These are phyloP conservation scores for Gossypium australe DNA, from an alignment of 345 rosid genomes.

Conservation along the genomic window DNA sequence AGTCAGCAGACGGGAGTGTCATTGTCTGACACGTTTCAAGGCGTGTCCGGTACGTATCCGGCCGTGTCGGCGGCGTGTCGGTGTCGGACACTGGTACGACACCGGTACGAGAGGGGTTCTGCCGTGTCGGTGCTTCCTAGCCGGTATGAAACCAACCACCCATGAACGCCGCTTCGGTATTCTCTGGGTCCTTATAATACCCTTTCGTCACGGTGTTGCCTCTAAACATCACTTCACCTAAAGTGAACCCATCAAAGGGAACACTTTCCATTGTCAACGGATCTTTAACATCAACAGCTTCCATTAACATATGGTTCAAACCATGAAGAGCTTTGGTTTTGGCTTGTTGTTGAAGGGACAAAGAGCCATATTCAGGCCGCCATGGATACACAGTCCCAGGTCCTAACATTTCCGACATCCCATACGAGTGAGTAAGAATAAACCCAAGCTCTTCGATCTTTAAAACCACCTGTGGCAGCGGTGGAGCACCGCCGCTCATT, in stretches of 20 bases:
- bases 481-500: neutral
- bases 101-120: too few species aligned
- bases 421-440: neutral
- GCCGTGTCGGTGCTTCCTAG: too few species aligned
- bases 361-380: neutral
- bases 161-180: neutral
- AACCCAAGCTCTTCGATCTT: slow-evolving; percentile 1
- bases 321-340: neutral
- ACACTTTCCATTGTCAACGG: neutral
- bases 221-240: neutral
- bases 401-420: neutral
- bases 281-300: neutral
- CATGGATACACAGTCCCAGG: neutral
- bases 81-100: too few species aligned
- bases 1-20: too few species aligned
- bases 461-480: neutral
- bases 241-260: neutral
- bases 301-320: neutral
- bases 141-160: slow-evolving; percentile 6
- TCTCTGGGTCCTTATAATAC: neutral
- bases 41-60: too few species aligned
- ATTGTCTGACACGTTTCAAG: too few species aligned
- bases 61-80: too few species aligned
- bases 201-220: neutral
- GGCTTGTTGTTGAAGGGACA: neutral